Base-by-base conservation (phyloP, 163 green algal genomes). In the Chlamydomonas reinhardtii region DNA sequence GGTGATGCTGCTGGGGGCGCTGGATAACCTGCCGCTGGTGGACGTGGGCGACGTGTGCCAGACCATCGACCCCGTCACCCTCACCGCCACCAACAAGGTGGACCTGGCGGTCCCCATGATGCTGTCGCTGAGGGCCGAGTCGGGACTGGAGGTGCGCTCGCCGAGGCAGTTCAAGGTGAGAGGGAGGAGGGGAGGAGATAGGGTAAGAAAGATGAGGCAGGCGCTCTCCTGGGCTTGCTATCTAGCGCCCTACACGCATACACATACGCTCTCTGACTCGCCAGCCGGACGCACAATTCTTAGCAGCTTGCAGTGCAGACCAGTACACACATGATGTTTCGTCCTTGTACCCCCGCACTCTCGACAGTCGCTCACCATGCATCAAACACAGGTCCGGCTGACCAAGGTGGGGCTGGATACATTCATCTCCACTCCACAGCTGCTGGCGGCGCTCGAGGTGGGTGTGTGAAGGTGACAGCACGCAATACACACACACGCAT, bases 31-130 rank as follows among this genome's bases (percentile, higher is more conserved):
- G 17, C 91, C 88, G 27, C 83, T 98, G 75, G 94, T 94, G 19
- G 95, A 96, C 20, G 93, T 98, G 83, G 93, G 86, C 0, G 94
- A 98, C 74, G 90, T 93, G 77, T 89, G 85, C 73, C 89, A 93
- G 74, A 69, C 73, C 31, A 91, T 98, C 8, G 90, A 98, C 71
- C 80, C 78, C 22, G 54, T 88, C 69, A 90, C 37, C 11, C 82
- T 94, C 65, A 95, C 89, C 19, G 92, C 96, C 4, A 89, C 94
- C 69, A 97, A 97, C 92, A 93, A 91, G 85, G 91, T 91, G 31
- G 81, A 94, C 74, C 29, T 95, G 19, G 74, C 87, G 0, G 65
- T 90, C 35, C 91, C 91, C 2, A 25, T 93, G 39, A 81, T 87
- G 17, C 79, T 92, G 52, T 89, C 88, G 4, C 76, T 96, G 15